Evolutionary conservation across 176 grass and related monocot species (phyloP), one percentile per base, ranked within the genome.

Genomic region (Eleusine coracana): DNA sequence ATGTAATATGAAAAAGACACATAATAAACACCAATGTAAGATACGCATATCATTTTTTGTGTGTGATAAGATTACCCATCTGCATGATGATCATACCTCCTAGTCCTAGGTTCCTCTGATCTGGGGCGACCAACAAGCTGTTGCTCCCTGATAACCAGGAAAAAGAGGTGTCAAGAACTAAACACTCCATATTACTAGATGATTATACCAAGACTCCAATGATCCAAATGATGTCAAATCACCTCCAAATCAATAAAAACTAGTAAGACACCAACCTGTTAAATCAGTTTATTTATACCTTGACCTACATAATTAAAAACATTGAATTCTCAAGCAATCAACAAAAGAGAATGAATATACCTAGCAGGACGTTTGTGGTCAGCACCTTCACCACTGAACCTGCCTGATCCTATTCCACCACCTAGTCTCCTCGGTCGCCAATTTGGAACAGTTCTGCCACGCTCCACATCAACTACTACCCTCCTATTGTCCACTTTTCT

Each of bases 391-490:
- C 84, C 87, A 67, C 86, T 81, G 12, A 87, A 87, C 63, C 94
- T 88, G 85, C 86, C 93, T 67, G 91, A 89, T 70, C 94, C 94
- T 83, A 97, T 89, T 79, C 94, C 91, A 68, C 94, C 94, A 78
- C 91, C 94, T 60, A 97, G 83, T 42, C 94, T 93, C 88, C 82
- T 85, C 16, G 94, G 94, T 7, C 84, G 89, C 94, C 91, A 97
- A 87, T 93, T 89, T 29, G 91, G 91, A 51, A 97, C 91, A 39
- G 91, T 93, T 89, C 94, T 93, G 62, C 94, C 94, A 71, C 94
- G 94, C 79, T 97, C 94, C 66, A 97, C 94, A 74, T 97, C 89
- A 74, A 93, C 91, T 44, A 97, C 66, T 6, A 93, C 91, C 75
- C 91, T 88, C 75, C 74, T 87, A 58, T 84, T 86, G 68, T 95